Evolutionary conservation across 2,329 filamentous ascomycete species (phyloP), one percentile per base, ranked within the genome.

Genomic region (Alternaria longipes): DNA sequence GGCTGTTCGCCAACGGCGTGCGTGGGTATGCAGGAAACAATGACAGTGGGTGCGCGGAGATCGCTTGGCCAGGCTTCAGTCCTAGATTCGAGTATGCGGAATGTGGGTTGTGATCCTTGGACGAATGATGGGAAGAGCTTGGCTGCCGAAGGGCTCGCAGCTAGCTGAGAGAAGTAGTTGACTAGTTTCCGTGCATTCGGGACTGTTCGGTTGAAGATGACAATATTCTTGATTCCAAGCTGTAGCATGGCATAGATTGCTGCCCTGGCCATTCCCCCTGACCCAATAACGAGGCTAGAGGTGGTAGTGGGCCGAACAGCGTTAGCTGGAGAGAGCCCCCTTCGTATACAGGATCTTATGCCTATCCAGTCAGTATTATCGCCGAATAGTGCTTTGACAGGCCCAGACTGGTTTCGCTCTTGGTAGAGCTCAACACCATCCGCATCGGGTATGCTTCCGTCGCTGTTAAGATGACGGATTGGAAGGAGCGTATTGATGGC

Each of bases 291-390:
- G 5, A 88, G 75, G 16, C 81, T 84, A 3, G 84, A 84, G 0
- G 82, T 85, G 12, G 55, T 60, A 44, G 79, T 82, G 8, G 80
- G 73, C 8, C 83, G 82, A n/a, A 88, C 83, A 0, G 84, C 83
- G 64, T 87, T 87, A 2, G 90, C 89, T 0, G 91, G 91, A 0
- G 91, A 93, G 2, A 93, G 82, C 1, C 90, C 90, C 18, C 90
- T 84, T 8, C 89, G 84, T 34, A 93, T 86, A 70, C 90, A 92
- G 3, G 89, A 90, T 56, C 89, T 83, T 38, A 93, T 91, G 7
- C 91, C 91, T 32, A 93, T 90, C 89, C 91, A 93, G 74, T 93
- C 91, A 0, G 90, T 93, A 59, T 94, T 94, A 59, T 93, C 90
- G 1, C 91, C 91, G 63, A 92, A 91, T 0, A 93, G 81, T 0